A percentile compares a stretch with the other conserved stretches of the same genome.
phyloP scores from a whole-genome alignment of 2,329 filamentous ascomycete genomes.

The Daldinia sp. region DNA sequence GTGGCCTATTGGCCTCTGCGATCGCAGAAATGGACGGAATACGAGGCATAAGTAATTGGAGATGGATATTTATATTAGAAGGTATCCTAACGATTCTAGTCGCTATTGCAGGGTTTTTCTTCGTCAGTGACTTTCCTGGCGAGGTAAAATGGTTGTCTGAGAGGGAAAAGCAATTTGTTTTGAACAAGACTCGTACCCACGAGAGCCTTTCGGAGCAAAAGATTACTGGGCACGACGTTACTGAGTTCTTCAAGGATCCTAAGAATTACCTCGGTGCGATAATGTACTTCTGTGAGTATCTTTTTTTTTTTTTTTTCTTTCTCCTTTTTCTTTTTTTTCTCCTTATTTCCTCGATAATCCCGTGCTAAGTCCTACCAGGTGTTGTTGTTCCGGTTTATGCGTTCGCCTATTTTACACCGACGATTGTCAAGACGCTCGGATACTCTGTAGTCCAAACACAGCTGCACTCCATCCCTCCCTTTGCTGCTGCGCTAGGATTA shows the following conservation, averaged over 20 bases:
- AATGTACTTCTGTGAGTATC: constrained; percentile 44
- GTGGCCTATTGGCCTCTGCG: constrained; percentile 63
- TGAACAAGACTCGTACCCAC: constrained; percentile 14
- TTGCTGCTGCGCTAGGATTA: constrained; percentile 49
- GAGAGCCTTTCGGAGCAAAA: background rate
- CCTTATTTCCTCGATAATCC: constrained; percentile 33
- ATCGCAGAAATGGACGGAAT: constrained; percentile 58
- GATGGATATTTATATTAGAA: constrained; percentile 70
- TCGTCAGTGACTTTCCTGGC: constrained; percentile 35
- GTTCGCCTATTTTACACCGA: constrained; percentile 49
- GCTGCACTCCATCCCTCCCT: constrained; percentile 49
- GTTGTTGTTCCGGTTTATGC: constrained; percentile 40
- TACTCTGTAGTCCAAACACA: constrained; percentile 48
- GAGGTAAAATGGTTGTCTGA: constrained; percentile 38
- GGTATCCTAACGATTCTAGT: constrained; percentile 46
- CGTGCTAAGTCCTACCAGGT: constrained; percentile 4
- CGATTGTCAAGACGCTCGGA: constrained; percentile 49
- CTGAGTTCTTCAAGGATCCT: constrained; percentile 15
- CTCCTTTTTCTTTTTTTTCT: too few species aligned
- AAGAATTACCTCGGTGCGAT: constrained; percentile 30
- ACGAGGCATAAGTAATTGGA: constrained; percentile 62
- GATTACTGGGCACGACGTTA: constrained; percentile 20
- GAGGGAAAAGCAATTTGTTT: constrained; percentile 45
- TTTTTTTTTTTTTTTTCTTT: too few species aligned
- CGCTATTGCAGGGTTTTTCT: constrained; percentile 45